Conservation (phyloP, 2,329 filamentous ascomycete species). For the Diatrype stigma region DNA sequence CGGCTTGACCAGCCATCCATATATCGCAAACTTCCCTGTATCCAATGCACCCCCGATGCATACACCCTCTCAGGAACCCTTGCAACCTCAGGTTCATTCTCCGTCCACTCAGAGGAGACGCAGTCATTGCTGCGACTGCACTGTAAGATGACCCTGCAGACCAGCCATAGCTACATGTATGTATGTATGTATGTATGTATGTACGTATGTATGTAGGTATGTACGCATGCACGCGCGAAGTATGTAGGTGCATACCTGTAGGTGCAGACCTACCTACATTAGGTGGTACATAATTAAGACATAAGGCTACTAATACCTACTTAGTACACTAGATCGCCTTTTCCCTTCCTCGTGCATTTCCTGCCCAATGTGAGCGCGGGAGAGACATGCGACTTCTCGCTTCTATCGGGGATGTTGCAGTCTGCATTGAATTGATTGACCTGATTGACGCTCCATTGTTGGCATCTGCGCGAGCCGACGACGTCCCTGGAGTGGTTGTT, state of each 20-base stretch:
- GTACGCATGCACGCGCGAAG: no score
- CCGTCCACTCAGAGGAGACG: neutral
- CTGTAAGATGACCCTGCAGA: neutral
- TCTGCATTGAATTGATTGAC: no score
- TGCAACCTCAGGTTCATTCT: neutral
- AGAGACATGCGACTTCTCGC: no score
- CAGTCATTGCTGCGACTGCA: neutral
- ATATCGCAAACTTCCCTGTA: conserved; percentile 13
- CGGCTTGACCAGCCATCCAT: conserved; percentile 21
- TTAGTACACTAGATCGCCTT: conserved; percentile 9
- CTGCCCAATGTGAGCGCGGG: no score
- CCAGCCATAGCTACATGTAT: neutral
- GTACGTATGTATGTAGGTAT: no score
- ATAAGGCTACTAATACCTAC: neutral
- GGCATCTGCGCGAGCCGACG: no score
- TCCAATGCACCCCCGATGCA: conserved; percentile 8
- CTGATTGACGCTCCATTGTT: no score
- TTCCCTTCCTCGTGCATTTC: neutral
- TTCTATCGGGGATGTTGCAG: no score
- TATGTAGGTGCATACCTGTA: no score
- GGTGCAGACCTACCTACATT: neutral
- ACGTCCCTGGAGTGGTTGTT: no score
- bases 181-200: neutral
- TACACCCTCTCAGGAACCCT: conserved; percentile 10
- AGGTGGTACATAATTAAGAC: no score